Evolutionary conservation across 768 basidiomycete genomes (phyloP).

Genomic region (Xerocomellus chrysenteron): DNA sequence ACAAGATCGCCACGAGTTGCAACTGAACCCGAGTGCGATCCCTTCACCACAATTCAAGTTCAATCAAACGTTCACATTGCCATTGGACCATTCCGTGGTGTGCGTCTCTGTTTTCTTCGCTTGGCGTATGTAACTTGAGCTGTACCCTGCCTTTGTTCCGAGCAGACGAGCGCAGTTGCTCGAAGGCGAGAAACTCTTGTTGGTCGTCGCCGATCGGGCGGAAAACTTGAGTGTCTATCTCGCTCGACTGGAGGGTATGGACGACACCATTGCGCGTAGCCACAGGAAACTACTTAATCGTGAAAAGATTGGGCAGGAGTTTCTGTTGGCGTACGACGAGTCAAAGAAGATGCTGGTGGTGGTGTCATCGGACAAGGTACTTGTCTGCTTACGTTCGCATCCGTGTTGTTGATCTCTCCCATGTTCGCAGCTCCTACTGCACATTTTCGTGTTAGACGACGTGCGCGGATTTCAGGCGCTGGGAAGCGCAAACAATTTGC

Average conservation of each 20-base stretch:
- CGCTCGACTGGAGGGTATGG: constrained; percentile 34
- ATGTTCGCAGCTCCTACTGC: constrained; percentile 33
- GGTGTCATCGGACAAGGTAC: constrained; percentile 43
- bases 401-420: not conserved
- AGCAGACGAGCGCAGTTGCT: constrained; percentile 42
- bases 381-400: not conserved
- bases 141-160: not conserved
- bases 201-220: constrained; percentile 38
- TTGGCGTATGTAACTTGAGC: too few species aligned
- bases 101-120: not conserved
- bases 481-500: constrained; percentile 42
- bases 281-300: constrained; percentile 37
- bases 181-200: constrained; percentile 39
- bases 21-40: too few species aligned
- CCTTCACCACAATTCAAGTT: too few species aligned
- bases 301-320: constrained; percentile 46
- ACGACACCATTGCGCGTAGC: constrained; percentile 28
- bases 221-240: constrained; percentile 40
- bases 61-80: not conserved
- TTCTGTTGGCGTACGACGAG: constrained; percentile 52
- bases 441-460: constrained; percentile 44
- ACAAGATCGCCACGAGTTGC: constrained; percentile 27
- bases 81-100: constrained; percentile 20
- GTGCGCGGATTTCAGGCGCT: constrained; percentile 27
- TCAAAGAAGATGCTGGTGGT: constrained; percentile 47